These are phyloP conservation scores for Chlorencoelia australis DNA, from an alignment of 2,329 filamentous ascomycete species.

Conservation along the genomic window DNA sequence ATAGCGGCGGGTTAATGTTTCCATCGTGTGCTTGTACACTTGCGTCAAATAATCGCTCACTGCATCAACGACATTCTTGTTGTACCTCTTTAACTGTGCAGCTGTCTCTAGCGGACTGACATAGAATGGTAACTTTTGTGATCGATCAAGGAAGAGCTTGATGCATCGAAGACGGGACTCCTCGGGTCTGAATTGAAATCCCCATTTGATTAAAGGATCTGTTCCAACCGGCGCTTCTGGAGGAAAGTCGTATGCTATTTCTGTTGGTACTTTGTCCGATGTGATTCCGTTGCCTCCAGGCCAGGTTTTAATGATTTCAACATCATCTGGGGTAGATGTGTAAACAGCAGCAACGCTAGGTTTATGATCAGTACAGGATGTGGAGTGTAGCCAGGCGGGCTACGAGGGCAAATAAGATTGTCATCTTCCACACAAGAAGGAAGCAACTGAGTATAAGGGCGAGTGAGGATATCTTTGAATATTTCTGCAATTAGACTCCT, in stretches of 20 bases:
- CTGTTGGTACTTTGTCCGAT: conserved; percentile 78
- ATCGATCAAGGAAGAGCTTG: conserved; percentile 73
- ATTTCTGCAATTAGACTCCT: too few species aligned
- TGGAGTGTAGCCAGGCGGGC: too few species aligned
- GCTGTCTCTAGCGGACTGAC: conserved; percentile 70
- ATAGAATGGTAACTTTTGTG: conserved; percentile 72
- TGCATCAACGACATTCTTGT: conserved; percentile 69
- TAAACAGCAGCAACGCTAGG: conserved; percentile 60
- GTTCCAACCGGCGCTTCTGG: conserved; percentile 30
- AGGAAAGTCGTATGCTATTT: conserved; percentile 50
- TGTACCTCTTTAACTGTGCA: conserved; percentile 61
- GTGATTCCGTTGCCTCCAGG: conserved; percentile 76
- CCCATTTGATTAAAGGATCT: conserved; percentile 56
- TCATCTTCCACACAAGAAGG: too few species aligned
- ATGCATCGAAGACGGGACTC: conserved; percentile 69
- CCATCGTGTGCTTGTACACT: conserved; percentile 69
- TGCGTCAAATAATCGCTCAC: conserved; percentile 72
- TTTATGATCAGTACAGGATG: too few species aligned
- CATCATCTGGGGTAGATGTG: conserved; percentile 65
- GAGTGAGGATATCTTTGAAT: too few species aligned
- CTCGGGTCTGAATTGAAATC: conserved; percentile 72
- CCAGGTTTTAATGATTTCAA: conserved; percentile 80
- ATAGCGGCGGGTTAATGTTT: conserved; percentile 63
- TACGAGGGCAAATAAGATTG: too few species aligned
- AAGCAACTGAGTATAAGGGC: too few species aligned